Evolutionary conservation across 2,329 filamentous ascomycete species (phyloP).

Genomic region (Alternaria solani): DNA sequence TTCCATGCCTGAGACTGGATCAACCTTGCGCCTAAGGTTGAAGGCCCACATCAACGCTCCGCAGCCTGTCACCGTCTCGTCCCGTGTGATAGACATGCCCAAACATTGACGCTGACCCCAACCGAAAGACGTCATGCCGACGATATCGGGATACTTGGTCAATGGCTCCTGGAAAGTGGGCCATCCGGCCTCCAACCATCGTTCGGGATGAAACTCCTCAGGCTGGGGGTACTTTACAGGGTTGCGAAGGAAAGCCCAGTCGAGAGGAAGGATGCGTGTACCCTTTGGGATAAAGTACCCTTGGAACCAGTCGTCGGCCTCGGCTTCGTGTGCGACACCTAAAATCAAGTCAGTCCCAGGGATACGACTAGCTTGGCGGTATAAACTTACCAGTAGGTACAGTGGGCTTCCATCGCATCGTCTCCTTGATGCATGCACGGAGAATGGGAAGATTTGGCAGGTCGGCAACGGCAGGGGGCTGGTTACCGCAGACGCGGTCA

Average conservation of each 20-base stretch:
- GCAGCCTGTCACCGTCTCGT: conserved; percentile 61
- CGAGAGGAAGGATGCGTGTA: conserved; percentile 48
- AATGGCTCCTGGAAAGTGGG: conserved; percentile 72
- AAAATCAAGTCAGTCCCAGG: conserved; percentile 14
- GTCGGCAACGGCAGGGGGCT: conserved; percentile 47
- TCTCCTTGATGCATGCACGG: conserved; percentile 58
- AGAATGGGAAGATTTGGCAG: conserved; percentile 55
- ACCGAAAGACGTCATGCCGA: conserved; percentile 70
- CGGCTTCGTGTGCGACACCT: conserved; percentile 62
- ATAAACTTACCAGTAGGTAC: conserved; percentile 52
- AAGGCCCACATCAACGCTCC: conserved; percentile 59
- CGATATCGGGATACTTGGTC: conserved; percentile 69
- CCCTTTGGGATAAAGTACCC: conserved; percentile 62
- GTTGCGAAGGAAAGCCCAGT: conserved; percentile 55
- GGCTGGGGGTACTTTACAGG: conserved; percentile 68
- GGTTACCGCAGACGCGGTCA: conserved; percentile 37
- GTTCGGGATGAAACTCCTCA: conserved; percentile 68
- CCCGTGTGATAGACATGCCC: conserved; percentile 68
- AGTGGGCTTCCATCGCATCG: conserved; percentile 57
- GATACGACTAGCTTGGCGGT: conserved; percentile 11
- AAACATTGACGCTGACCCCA: conserved; percentile 70
- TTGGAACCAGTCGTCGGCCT: conserved; percentile 60
- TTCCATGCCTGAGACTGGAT: conserved; percentile 52
- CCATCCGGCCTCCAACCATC: conserved; percentile 69
- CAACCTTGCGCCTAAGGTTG: conserved; percentile 59